Percentiles rank a stretch among this genome's conserved stretches.
Evolutionary conservation across 805 yeast species (phyloP).

Genomic region (Yamadazyma nakazawae): DNA sequence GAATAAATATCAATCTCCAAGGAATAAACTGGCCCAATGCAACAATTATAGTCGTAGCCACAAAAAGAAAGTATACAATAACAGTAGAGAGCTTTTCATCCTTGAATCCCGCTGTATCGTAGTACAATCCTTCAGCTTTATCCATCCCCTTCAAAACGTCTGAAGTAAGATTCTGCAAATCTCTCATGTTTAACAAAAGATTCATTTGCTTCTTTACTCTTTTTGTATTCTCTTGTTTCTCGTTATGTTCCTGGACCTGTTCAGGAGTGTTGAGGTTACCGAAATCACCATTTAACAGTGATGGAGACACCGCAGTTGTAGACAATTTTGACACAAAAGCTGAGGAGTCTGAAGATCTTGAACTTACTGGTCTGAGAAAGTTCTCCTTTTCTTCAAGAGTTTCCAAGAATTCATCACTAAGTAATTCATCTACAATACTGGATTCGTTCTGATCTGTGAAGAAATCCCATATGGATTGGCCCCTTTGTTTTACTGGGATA

Average conservation of each 20-base stretch:
- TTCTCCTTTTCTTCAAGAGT: constrained; percentile 11
- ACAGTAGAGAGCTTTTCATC: constrained; percentile 67
- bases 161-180: constrained; percentile 63
- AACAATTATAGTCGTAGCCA: constrained; percentile 34
- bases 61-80: constrained; percentile 39
- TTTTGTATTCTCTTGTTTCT: constrained; percentile 16
- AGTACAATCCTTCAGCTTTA: constrained; percentile 50
- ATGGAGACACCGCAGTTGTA: neutral
- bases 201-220: constrained; percentile 35
- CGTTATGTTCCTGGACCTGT: constrained; percentile 10
- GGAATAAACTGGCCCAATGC: constrained; percentile 55
- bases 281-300: neutral
- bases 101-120: constrained; percentile 64
- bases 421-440: constrained; percentile 32
- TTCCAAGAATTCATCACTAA: constrained; percentile 19
- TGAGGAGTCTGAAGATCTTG: constrained; percentile 17
- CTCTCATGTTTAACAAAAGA: constrained; percentile 63
- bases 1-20: constrained; percentile 58
- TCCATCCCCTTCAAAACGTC: constrained; percentile 50
- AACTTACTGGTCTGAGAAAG: constrained; percentile 9
- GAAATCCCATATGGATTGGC: constrained; percentile 50
- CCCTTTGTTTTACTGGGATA: constrained; percentile 45
- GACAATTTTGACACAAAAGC: constrained; percentile 9
- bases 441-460: constrained; percentile 28
- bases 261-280: constrained; percentile 10